A percentile compares a stretch with the other conserved stretches of the same genome.
phyloP scores from a whole-genome alignment of 2,329 filamentous ascomycete species.

The Phialophora macrospora region DNA sequence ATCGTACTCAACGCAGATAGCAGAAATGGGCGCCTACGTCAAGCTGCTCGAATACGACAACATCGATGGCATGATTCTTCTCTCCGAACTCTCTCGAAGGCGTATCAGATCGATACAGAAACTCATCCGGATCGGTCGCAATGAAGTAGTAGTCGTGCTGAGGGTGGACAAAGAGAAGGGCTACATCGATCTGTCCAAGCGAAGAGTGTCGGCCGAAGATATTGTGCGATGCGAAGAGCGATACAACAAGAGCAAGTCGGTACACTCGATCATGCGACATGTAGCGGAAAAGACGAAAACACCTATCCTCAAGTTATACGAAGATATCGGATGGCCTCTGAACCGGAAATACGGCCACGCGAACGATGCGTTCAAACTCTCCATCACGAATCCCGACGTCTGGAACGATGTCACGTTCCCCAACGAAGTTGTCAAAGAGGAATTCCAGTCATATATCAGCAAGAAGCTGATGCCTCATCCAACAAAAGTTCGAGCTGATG shows the following conservation, averaged over 20 bases:
- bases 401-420: slow-evolving; percentile 94
- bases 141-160: slow-evolving; percentile 97
- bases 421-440: slow-evolving; percentile 80
- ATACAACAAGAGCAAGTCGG: slow-evolving; percentile 99
- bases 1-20: slow-evolving; percentile 66
- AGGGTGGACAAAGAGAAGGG: slow-evolving; percentile 99
- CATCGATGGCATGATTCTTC: slow-evolving; percentile 99
- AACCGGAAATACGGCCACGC: slow-evolving; percentile 98
- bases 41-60: slow-evolving; percentile 99
- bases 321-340: slow-evolving; percentile 93
- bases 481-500: slow-evolving; percentile 97
- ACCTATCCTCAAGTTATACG: slow-evolving; percentile 93
- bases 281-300: slow-evolving; percentile 95
- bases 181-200: slow-evolving; percentile 98
- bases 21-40: slow-evolving; percentile 99
- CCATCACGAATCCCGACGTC: slow-evolving; percentile 96
- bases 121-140: slow-evolving; percentile 95
- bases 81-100: slow-evolving; percentile 94
- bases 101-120: slow-evolving; percentile 99
- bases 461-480: slow-evolving; percentile 97
- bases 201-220: slow-evolving; percentile 95
- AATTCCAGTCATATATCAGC: slow-evolving; percentile 92
- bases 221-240: slow-evolving; percentile 98
- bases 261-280: slow-evolving; percentile 98
- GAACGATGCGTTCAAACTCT: slow-evolving; percentile 98